These are phyloP conservation scores for Herpetomonas samuelpessoai DNA, from an alignment of 208 protist species.

Conservation along the genomic window DNA sequence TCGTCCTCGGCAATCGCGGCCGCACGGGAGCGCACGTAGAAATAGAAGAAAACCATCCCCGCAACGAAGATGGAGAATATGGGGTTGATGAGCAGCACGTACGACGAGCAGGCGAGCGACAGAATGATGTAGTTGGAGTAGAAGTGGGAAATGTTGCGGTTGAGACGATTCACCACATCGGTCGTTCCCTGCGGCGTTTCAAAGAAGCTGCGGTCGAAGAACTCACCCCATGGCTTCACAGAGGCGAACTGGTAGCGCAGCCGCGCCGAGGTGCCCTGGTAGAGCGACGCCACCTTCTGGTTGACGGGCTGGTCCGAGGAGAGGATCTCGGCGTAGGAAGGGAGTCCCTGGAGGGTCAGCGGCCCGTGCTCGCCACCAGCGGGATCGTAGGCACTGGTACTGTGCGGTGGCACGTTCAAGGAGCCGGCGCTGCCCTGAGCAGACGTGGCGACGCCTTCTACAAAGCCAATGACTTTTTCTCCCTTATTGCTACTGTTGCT, in stretches of 20 bases:
- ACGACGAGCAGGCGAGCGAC: conserved; percentile 68
- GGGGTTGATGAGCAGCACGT: conserved; percentile 79
- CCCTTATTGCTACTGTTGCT: too few species aligned
- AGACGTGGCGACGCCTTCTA: too few species aligned
- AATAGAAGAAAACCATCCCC: conserved; percentile 32
- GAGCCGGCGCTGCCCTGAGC: too few species aligned
- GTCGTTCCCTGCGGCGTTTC: conserved; percentile 34
- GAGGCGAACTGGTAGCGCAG: conserved; percentile 31
- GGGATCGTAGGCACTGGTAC: too few species aligned
- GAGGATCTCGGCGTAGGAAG: conserved; percentile 38
- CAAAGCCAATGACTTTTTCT: too few species aligned
- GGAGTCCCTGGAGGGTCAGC: conserved; percentile 11
- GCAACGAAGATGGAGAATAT: conserved; percentile 66
- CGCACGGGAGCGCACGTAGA: conserved; percentile 35
- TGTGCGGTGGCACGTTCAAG: too few species aligned
- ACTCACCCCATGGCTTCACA: conserved; percentile 76
- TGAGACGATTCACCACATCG: conserved; percentile 67
- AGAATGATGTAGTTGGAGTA: conserved; percentile 90
- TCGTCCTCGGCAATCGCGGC: conserved; percentile 12
- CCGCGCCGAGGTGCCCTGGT: conserved; percentile 24
- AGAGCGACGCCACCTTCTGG: conserved; percentile 31
- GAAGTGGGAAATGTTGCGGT: conserved; percentile 76
- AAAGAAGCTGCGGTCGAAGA: conserved; percentile 78
- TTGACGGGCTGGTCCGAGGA: conserved; percentile 12
- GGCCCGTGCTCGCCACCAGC: too few species aligned